Evolutionary conservation across 139 green algal genomes (phyloP).

Genomic region (Trebouxia sp.): DNA sequence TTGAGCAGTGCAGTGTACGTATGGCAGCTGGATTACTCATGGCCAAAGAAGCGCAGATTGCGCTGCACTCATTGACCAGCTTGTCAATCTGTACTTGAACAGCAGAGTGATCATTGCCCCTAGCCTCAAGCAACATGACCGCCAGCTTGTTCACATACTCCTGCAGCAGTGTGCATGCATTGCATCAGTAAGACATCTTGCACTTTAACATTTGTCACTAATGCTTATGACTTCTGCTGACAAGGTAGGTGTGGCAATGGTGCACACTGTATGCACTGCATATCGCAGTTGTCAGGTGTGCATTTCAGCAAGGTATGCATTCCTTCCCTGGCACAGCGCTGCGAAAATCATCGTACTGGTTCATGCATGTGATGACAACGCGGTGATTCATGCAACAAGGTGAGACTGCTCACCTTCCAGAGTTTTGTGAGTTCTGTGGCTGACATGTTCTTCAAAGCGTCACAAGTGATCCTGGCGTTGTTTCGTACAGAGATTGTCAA

Average conservation of each 20-base stretch:
- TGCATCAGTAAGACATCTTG: not conserved
- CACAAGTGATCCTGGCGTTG: not conserved
- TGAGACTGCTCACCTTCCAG: conserved; percentile 8
- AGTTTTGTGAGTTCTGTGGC: not conserved
- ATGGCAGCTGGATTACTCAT: conserved; percentile 15
- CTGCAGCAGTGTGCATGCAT: not conserved
- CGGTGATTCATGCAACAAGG: not conserved
- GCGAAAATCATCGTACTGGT: not conserved
- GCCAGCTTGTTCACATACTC: conserved; percentile 32
- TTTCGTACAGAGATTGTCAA: not conserved
- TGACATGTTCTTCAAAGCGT: conserved; percentile 14
- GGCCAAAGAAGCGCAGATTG: conserved; percentile 1
- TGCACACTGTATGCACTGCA: not conserved
- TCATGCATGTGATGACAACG: not conserved
- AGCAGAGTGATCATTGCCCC: conserved; percentile 11
- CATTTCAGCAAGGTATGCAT: no score
- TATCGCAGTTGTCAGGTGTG: not conserved
- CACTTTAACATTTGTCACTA: not conserved
- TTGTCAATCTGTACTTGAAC: conserved; percentile 21
- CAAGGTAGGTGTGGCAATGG: not conserved
- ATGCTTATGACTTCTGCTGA: not conserved
- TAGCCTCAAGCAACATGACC: conserved; percentile 25
- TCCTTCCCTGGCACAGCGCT: not conserved
- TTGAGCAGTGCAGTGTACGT: conserved; percentile 15
- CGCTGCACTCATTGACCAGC: not conserved